Base-by-base conservation (phyloP, 2,329 filamentous ascomycete genomes). In the Fusarium keratoplasticum region DNA sequence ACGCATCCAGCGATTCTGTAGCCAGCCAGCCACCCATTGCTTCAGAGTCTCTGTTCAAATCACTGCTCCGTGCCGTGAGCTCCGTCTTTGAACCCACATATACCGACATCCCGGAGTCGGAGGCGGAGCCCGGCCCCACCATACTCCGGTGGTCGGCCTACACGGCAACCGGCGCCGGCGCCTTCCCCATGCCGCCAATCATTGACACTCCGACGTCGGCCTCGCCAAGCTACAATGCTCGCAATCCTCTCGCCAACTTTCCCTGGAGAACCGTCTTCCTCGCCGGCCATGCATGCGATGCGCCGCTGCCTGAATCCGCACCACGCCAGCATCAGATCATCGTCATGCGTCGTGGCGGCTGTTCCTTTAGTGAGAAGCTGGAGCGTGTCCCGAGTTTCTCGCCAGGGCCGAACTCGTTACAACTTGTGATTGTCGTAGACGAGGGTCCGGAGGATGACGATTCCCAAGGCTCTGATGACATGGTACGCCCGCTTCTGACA, bases 331-430 rank as follows among this genome's bases (percentile, higher is more conserved):
- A 97, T 83, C 92, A 98, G 61, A 86, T 98, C 69, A 91, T 99
- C 68, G 89, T 98, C 59, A 87, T 98, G 77, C 91, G 90, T 31
- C 91, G 96, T 7, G 96, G 96, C 42, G 91, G 90, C 1, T 99
- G 96, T 84, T 93, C 89, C 27, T 98, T 98, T 82, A 92, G 90
- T 38, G 85, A 92, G 31, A 99, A 99, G 82, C 84, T 98, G 1
- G 87, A 89, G 61, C 95, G 94, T 74, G 95, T 98, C n/a, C 95
- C 96, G 1, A 89, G 90, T 11, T 96, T 92, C 80, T 87, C 91
- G 2, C 91, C 93, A 0, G 86, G 87, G 0, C 81, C 86, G 1
- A 81, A 82, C 4, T 87, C 91, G 1, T 85, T 98, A 20, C 94
- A 97, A 81, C 88, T 98, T 5, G 94, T 98, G 31, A 85, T 98